Evolutionary conservation across 2,329 filamentous ascomycete species (phyloP).

Genomic region (Onygena corvina): DNA sequence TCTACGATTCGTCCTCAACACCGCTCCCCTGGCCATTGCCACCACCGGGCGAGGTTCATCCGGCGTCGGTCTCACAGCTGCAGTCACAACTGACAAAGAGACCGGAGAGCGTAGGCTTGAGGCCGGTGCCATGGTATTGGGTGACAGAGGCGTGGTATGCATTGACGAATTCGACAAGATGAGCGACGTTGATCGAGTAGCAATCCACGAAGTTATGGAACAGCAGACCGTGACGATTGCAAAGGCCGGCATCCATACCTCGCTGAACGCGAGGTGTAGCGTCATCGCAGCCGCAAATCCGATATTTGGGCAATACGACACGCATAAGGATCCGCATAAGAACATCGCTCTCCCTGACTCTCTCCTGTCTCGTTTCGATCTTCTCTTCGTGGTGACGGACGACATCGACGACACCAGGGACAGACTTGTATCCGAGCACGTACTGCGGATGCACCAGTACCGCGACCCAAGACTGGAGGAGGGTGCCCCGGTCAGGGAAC

Average conservation of each 20-base stretch:
- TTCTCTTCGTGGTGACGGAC: constrained; percentile 93
- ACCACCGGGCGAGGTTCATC: constrained; percentile 95
- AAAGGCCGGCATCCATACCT: constrained; percentile 96
- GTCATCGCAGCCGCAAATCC: constrained; percentile 95
- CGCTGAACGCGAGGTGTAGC: constrained; percentile 89
- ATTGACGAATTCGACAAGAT: constrained; percentile 99
- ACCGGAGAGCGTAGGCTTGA: constrained; percentile 90
- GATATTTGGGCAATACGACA: constrained; percentile 95
- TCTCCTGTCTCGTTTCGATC: constrained; percentile 92
- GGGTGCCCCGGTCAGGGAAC: constrained; percentile 84
- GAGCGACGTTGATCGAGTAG: constrained; percentile 94
- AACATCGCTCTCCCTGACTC: constrained; percentile 97
- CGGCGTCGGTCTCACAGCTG: constrained; percentile 91
- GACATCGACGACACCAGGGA: constrained; percentile 93
- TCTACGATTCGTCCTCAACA: constrained; percentile 91
- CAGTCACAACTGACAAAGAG: constrained; percentile 93
- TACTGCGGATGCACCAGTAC: constrained; percentile 93
- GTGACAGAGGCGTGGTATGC: constrained; percentile 90
- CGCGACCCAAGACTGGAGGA: constrained; percentile 86
- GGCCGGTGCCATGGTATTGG: constrained; percentile 97
- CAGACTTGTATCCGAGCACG: constrained; percentile 85
- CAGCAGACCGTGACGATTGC: constrained; percentile 98
- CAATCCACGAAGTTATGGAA: constrained; percentile 99
- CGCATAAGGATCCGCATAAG: constrained; percentile 95
- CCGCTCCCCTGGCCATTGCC: constrained; percentile 87